phyloP scores from a whole-genome alignment of 306 rosid species.

The Potentilla sterilis region DNA sequence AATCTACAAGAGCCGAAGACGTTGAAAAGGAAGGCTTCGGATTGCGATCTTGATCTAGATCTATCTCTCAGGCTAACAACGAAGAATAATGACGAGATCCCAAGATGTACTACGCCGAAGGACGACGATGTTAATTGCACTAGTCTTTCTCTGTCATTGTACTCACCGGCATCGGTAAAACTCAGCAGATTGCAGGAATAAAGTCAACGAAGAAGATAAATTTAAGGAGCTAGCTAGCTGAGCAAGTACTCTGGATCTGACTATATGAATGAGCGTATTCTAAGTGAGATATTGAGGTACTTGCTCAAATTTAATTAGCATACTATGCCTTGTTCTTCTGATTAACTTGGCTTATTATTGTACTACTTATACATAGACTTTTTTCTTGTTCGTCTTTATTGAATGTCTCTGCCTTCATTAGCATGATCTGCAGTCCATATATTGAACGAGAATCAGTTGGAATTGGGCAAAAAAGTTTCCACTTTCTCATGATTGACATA shows the following conservation, averaged over 20 bases:
- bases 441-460: neutral
- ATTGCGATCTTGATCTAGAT: conserved; percentile 57
- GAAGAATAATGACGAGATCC: conserved; percentile 20
- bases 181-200: conserved; percentile 38
- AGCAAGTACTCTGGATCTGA: conserved; percentile 76
- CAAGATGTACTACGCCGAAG: conserved; percentile 22
- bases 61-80: conserved; percentile 63
- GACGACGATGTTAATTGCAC: conserved; percentile 37
- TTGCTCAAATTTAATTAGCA: conserved; percentile 29
- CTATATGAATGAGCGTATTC: conserved; percentile 68
- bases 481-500: conserved; percentile 11
- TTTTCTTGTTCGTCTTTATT: neutral
- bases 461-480: neutral
- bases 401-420: neutral
- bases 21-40: conserved; percentile 56
- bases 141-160: conserved; percentile 62
- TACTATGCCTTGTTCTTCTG: neutral
- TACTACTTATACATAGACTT: neutral
- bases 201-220: conserved; percentile 1
- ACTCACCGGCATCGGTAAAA: conserved; percentile 41
- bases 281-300: conserved; percentile 84
- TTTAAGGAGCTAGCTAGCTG: conserved; percentile 10
- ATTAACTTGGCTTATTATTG: neutral
- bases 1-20: conserved; percentile 31
- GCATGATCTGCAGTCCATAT: conserved; percentile 20